Evolutionary conservation across 371 early-diverging fungal genomes (phyloP).

Genomic region (Blyttiomyces sp.): DNA sequence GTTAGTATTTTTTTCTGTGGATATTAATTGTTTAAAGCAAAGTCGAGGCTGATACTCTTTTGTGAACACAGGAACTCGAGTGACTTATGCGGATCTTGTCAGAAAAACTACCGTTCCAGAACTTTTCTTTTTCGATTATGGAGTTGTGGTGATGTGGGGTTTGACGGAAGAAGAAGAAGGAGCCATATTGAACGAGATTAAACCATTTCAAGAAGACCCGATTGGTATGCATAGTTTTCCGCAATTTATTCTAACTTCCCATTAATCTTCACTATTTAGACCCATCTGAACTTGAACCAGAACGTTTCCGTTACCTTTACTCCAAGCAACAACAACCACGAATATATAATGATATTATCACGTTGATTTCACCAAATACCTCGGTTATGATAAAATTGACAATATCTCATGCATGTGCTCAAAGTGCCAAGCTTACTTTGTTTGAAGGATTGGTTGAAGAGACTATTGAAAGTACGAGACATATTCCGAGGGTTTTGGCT

Average conservation of each 20-base stretch:
- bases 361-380: constrained; percentile 63
- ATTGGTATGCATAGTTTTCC: constrained; percentile 35
- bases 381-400: constrained; percentile 46
- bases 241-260: constrained; percentile 3
- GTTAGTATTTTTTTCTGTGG: neutral
- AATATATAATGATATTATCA: constrained; percentile 52
- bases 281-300: constrained; percentile 72
- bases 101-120: neutral
- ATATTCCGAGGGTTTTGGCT: constrained; percentile 38
- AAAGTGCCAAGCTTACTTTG: constrained; percentile 39
- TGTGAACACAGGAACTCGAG: too few relatives aligned
- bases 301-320: constrained; percentile 87
- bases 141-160: constrained; percentile 93
- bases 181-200: constrained; percentile 60
- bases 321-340: constrained; percentile 61
- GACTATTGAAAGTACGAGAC: constrained; percentile 41
- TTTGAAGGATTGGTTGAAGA: constrained; percentile 45
- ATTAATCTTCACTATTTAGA: constrained; percentile 16
- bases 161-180: constrained; percentile 77
- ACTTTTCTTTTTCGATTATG: constrained; percentile 74
- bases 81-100: neutral
- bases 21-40: neutral
- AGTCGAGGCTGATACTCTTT: neutral
- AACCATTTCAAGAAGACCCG: constrained; percentile 55
- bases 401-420: constrained; percentile 47